These are phyloP conservation scores for Monilinia laxa DNA, from an alignment of 2,329 filamentous ascomycete species.

Conservation along the genomic window DNA sequence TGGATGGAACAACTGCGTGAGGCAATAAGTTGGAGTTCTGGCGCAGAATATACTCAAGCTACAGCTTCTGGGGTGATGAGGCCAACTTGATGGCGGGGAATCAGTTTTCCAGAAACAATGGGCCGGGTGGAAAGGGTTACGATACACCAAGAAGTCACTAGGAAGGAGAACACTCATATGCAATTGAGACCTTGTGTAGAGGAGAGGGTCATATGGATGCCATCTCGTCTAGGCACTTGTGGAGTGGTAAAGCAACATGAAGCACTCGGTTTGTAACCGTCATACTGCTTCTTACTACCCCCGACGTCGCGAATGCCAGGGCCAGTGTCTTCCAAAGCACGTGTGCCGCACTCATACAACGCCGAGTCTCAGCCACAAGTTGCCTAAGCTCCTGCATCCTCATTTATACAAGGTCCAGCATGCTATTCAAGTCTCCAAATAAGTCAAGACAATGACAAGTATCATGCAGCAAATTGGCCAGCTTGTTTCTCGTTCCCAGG, in stretches of 20 bases:
- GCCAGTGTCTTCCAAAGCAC: conserved; percentile 9
- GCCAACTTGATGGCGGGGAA: neutral
- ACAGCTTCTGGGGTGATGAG: conserved; percentile 6
- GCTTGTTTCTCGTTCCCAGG: neutral
- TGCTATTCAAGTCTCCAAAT: neutral
- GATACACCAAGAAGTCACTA: conserved; percentile 5
- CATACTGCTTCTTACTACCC: neutral
- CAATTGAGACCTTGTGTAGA: neutral
- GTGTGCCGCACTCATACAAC: neutral
- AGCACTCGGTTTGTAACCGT: neutral
- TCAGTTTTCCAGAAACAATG: neutral
- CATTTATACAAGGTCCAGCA: neutral
- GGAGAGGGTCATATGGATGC: neutral
- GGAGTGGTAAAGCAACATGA: neutral
- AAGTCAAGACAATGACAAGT: conserved; percentile 1
- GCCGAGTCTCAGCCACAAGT: neutral
- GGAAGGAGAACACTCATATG: conserved; percentile 1
- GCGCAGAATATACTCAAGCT: neutral
- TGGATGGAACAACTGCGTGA: conserved; percentile 39
- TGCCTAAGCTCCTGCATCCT: neutral
- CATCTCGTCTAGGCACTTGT: neutral
- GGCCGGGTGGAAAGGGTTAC: neutral
- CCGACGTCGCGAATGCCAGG: neutral
- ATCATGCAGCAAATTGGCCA: conserved; percentile 1
- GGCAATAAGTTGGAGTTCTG: conserved; percentile 4